Conservation (phyloP, 352 stramenopile species). For the Phytopythium delawarense region DNA sequence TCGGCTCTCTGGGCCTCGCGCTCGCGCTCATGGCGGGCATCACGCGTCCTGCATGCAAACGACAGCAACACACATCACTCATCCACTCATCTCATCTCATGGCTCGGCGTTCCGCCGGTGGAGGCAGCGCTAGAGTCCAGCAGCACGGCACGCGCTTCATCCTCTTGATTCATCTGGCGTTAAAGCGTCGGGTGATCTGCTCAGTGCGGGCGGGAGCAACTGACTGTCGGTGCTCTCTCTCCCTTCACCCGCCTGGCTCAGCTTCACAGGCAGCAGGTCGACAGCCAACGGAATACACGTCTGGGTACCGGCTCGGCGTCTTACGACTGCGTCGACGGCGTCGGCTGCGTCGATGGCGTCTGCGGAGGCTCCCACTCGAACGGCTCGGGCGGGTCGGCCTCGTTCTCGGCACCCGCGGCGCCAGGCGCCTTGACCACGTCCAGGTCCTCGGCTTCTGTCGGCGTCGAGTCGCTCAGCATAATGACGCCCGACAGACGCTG, state of each 20-base stretch:
- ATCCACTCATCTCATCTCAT: not conserved
- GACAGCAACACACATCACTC: not conserved
- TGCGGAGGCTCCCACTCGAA: slow-evolving; percentile 95
- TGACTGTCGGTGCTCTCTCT: not conserved
- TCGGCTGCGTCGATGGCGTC: slow-evolving; percentile 15
- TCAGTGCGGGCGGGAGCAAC: not conserved
- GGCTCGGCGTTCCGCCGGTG: not conserved
- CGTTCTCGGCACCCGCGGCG: slow-evolving; percentile 88
- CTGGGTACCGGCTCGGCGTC: not conserved
- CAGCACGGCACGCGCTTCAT: slow-evolving; percentile 1
- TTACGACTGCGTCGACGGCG: not conserved
- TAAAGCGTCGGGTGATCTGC: not conserved
- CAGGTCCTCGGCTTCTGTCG: slow-evolving; percentile 92
- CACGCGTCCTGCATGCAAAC: not conserved
- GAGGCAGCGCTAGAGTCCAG: not conserved
- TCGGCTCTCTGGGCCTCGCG: not conserved
- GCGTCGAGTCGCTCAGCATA: slow-evolving; percentile 94
- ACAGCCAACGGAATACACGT: slow-evolving; percentile 3
- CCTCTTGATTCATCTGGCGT: not conserved
- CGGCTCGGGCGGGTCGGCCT: slow-evolving; percentile 92
- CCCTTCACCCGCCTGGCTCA: not conserved
- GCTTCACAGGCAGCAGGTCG: not conserved
- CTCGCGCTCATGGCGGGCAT: not conserved
- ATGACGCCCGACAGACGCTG: slow-evolving; percentile 90
- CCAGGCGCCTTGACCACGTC: slow-evolving; percentile 91